A percentile compares a stretch with the other conserved stretches of the same genome.
These are phyloP conservation scores for Beverwykella pulmonaria DNA, from an alignment of 495 filamentous ascomycete genomes.

Conservation along the genomic window DNA sequence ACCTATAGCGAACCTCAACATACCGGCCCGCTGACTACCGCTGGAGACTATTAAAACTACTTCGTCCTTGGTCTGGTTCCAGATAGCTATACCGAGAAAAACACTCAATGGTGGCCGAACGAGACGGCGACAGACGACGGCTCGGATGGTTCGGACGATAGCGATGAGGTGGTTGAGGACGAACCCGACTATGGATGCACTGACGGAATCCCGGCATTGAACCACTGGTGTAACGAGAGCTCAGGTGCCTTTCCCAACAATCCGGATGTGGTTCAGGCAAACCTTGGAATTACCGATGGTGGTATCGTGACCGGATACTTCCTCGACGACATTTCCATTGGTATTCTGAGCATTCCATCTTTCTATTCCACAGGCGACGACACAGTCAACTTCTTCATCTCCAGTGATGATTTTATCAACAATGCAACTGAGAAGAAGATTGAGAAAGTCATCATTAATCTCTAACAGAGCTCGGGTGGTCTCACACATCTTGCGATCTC, in stretches of 20 bases:
- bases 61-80: constrained; percentile 21
- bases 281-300: constrained; percentile 2
- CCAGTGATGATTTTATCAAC: constrained; percentile 51
- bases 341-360: constrained; percentile 56
- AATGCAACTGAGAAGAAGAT: constrained; percentile 45
- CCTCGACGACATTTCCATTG: constrained; percentile 44
- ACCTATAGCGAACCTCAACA: constrained; percentile 44
- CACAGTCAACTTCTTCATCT: constrained; percentile 44
- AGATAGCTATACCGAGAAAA: neutral
- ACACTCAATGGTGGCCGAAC: constrained; percentile 20
- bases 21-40: constrained; percentile 52
- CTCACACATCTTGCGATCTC: constrained; percentile 5
- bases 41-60: constrained; percentile 47
- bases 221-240: constrained; percentile 19
- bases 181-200: neutral
- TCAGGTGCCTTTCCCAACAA: constrained; percentile 17
- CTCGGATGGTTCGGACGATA: neutral
- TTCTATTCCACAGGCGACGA: constrained; percentile 47
- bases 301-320: constrained; percentile 48
- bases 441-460: constrained; percentile 35
- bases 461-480: constrained; percentile 31
- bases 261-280: constrained; percentile 11
- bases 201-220: neutral
- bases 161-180: neutral
- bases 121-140: neutral